Percentiles rank a stretch among this genome's conserved stretches.
These are phyloP conservation scores for Aleurites moluccanus DNA, from an alignment of 441 rosid genomes.

Conservation along the genomic window DNA sequence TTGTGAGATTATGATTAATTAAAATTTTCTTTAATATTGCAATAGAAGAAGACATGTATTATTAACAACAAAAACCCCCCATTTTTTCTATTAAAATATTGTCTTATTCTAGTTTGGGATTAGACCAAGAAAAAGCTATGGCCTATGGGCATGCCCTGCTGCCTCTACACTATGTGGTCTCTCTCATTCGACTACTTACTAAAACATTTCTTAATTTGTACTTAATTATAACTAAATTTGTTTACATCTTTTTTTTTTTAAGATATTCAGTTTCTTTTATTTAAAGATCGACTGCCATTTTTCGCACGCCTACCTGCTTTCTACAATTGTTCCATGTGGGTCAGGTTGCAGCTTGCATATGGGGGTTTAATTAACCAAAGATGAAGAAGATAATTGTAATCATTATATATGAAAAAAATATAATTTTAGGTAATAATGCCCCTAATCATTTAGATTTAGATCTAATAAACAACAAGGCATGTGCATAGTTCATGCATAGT, in stretches of 20 bases:
- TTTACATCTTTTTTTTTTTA: background rate
- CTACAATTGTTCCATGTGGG: constrained; percentile 14
- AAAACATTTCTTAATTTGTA: background rate
- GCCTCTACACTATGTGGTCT: too few species aligned
- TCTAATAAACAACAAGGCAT: background rate
- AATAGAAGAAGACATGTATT: constrained; percentile 1
- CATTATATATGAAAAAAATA: background rate
- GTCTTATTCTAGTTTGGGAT: background rate
- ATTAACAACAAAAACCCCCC: background rate
- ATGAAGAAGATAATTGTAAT: background rate
- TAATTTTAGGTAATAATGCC: constrained; percentile 15
- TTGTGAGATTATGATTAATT: constrained; percentile 8
- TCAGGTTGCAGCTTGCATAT: background rate
- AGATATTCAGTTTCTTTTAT: background rate
- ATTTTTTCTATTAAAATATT: background rate
- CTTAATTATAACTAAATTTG: too few species aligned
- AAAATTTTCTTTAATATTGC: background rate
- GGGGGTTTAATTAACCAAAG: background rate
- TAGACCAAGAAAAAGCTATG: background rate
- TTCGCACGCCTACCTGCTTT: constrained; percentile 15
- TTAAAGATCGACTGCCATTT: background rate
- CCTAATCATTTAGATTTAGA: constrained; percentile 19
- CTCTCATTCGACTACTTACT: too few species aligned
- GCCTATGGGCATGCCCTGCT: background rate
- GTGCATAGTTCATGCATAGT: background rate